Evolutionary conservation across 2,329 filamentous ascomycete genomes (phyloP), one percentile per base, ranked within the genome.

Genomic region (Colletotrichum australisinense): DNA sequence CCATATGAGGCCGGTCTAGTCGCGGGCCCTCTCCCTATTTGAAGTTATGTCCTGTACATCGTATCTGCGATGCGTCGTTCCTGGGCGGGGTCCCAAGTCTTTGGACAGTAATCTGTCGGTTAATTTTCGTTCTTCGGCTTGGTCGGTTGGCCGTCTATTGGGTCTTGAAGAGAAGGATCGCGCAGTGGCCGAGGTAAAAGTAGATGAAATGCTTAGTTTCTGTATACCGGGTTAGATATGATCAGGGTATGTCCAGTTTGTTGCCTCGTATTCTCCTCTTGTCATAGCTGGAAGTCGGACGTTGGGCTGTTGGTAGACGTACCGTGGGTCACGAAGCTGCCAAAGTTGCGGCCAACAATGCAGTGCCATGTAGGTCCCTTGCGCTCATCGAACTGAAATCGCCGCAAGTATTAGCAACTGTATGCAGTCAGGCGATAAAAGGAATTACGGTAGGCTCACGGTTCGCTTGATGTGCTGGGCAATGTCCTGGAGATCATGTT

Each of bases 161-260:
- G 53, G 97, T 99, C 90, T 99, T 99, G 92, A 98, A 99, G 66
- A 99, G 92, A 69, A 99, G 90, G 82, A 99, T 98, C 73, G 97
- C 97, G 84, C 95, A 98, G 88, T 98, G 97, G 67, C 97, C 97
- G 73, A 99, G 93, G 87, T 99, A 99, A 88, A 99, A 99, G 88
- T 99, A 99, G 83, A 99, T 98, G 88, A 99, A 99, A 86, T 99
- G 97, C 87, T 98, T 98, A 32, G 97, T 98, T 85, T 98, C 97
- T 98, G 86, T 49, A 52, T 24, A 14, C 46, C 16, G 19, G 8
- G 22, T 26, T 32, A 63, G 28, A 19, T 12, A 19, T 12, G 5
- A 30, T 6, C 7, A 42, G 38, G 14, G 16, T 16, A 19, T 42
- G 38, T 42, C 38, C 12, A 42, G 5, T 4, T 49, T 2, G 16